A percentile compares a stretch with the other conserved stretches of the same genome.
Conservation (phyloP, 129 eudicot genomes). For the Flaveria ramosissima region DNA sequence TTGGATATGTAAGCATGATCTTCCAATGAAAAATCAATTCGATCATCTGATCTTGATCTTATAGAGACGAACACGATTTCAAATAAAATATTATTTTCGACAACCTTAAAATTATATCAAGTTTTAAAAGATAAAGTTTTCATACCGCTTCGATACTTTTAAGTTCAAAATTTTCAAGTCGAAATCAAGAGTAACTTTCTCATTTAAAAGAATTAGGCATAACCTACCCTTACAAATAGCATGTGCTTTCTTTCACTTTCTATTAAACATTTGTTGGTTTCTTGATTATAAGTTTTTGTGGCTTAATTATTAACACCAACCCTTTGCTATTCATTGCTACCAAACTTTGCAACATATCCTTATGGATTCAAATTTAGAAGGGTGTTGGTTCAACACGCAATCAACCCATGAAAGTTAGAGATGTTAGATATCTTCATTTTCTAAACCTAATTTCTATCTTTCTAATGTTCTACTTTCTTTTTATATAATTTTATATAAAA, state of each 20-base stretch:
- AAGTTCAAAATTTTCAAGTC: too few relatives aligned
- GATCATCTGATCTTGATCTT: not conserved
- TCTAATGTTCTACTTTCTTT: not conserved
- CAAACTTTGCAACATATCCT: constrained; percentile 35
- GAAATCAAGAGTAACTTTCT: not conserved
- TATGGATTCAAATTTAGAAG: constrained; percentile 30
- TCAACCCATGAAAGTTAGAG: constrained; percentile 39
- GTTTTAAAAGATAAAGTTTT: too few relatives aligned
- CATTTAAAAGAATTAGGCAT: constrained; percentile 30
- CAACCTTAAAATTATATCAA: too few relatives aligned
- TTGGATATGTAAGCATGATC: not conserved
- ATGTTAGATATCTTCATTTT: constrained; percentile 30
- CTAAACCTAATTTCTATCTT: constrained; percentile 28
- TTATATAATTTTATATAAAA: not conserved
- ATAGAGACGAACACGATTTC: too few relatives aligned
- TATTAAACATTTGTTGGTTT: constrained; percentile 15
- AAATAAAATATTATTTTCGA: too few relatives aligned
- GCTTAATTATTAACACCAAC: constrained; percentile 38
- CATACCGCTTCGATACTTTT: too few relatives aligned
- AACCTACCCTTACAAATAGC: constrained; percentile 29
- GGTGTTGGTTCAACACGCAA: constrained; percentile 37
- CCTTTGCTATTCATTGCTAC: constrained; percentile 39
- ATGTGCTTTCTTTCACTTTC: constrained; percentile 13
- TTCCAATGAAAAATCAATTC: not conserved
- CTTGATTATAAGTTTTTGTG: constrained; percentile 13